Evolutionary conservation across 2,329 filamentous ascomycete species (phyloP), one percentile per base, ranked within the genome.

Genomic region (Thelonectria rubi): DNA sequence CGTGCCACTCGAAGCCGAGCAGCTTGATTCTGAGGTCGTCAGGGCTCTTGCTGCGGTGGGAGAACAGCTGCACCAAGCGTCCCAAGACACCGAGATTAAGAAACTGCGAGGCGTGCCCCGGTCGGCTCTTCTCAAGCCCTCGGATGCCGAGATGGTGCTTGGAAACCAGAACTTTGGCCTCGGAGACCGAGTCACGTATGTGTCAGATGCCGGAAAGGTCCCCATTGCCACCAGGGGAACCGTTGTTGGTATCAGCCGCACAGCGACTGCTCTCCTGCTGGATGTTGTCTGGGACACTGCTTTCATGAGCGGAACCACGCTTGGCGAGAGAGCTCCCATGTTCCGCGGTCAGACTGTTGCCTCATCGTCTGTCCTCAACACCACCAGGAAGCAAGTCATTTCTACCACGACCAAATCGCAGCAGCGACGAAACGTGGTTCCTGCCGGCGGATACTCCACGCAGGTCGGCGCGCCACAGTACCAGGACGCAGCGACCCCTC

Each of bases 301-400:
- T 0, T 99, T 99, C 78, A 98, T 99, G 94, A 97, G 93, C 73
- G 95, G 95, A 65, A 97, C 94, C 2, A 95, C 92, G 0, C 84
- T 99, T 15, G 91, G 92, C 61, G 93, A 94, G 58, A 90, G 95
- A 61, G 97, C 94, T 74, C 93, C 93, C 24, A 89, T 92, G 39
- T 99, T 99, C 87, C 88, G 94, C 37, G 95, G 95, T 54, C 94
- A 95, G 75, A 97, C 95, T 0, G 93, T 99, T 4, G 88, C 93
- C 2, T 87, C 90, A 7, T 91, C 91, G n/a, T 91, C 92, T 1
- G 93, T 98, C 2, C 84, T 99, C 34, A 99, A 99, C 78, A 82
- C 97, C 58, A 90, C 89, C 1, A 84, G 94, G 72, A 90, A 86
- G 69, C 95, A 99, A 79, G 85, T 97, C 18, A 82, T 97, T 43